Evolutionary conservation across 179 eudicot species (phyloP), one percentile per base, ranked within the genome.

Genomic region (Heliamphora ciliata): DNA sequence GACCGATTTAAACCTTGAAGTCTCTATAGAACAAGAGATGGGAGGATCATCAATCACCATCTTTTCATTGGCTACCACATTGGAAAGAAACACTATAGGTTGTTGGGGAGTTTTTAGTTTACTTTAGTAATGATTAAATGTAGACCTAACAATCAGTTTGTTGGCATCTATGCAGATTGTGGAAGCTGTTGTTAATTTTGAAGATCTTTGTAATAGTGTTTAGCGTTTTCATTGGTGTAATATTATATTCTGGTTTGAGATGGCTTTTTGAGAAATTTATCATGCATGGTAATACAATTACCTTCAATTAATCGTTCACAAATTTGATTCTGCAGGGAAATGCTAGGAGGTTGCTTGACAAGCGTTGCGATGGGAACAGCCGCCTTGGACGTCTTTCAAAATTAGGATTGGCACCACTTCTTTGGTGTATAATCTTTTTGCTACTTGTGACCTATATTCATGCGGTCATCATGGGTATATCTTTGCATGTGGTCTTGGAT

Each of bases 321-420:
- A 64, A 18, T 79, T 69, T 64, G 44, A 67, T 48, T 66, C 71
- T 87, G 80, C 87, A 97, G 99, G 99, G 97, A 74, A 97, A 97
- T 89, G 99, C 99, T 66, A 90, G 97, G 78, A 90, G 88, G 80
- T 87, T 97, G 87, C 88, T 94, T 83, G 98, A 93, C 70, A 93
- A 81, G 81, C 97, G 91, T 15, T 93, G 97, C 86, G 98, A 97
- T 90, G 87, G 88, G 46, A 93, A 84, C 76, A 89, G 91, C 82
- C 84, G 88, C 80, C 86, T 97, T 74, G 97, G 99, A 55, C 91
- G 89, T 73, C 86, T 94, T 80, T 88, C 99, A 68, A 97, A 92
- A 86, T 76, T 97, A 79, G 98, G 99, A 82, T 92, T 94, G 84
- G 98, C 95, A 78, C 99, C 99, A 54, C 6, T 89, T 74, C 89